These are phyloP conservation scores for Adansonia grandidieri DNA, from an alignment of 441 rosid genomes.

Conservation along the genomic window DNA sequence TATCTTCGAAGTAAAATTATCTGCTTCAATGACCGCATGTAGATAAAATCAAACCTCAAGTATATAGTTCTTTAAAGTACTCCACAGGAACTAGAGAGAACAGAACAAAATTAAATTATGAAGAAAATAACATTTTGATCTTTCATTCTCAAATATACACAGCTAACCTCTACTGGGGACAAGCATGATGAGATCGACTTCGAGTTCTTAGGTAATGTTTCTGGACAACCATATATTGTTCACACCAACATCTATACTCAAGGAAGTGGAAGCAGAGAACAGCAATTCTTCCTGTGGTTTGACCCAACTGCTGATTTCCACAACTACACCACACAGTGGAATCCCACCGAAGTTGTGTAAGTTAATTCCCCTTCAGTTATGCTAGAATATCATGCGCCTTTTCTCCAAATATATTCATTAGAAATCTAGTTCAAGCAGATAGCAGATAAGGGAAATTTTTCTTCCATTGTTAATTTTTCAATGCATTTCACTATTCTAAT, in stretches of 20 bases:
- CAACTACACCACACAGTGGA: constrained; percentile 68
- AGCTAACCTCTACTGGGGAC: constrained; percentile 61
- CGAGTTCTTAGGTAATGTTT: constrained; percentile 58
- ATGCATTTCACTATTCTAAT: not conserved
- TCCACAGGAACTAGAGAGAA: not conserved
- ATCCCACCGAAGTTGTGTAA: constrained; percentile 60
- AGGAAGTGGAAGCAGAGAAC: constrained; percentile 61
- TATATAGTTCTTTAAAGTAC: not conserved
- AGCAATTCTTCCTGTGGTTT: constrained; percentile 61
- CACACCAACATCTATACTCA: constrained; percentile 59
- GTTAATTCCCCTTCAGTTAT: constrained; percentile 31
- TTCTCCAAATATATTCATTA: constrained; percentile 3
- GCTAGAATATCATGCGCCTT: not conserved
- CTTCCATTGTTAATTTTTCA: not conserved
- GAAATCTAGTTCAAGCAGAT: not conserved
- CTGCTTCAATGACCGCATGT: not conserved
- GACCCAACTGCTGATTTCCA: constrained; percentile 62
- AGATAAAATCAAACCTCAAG: not conserved
- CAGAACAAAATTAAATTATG: not conserved
- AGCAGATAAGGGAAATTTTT: not conserved
- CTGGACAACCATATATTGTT: constrained; percentile 53
- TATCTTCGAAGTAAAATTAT: not conserved
- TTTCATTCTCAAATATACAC: constrained; percentile 28
- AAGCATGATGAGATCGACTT: constrained; percentile 62
- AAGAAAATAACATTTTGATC: not conserved